Conservation (phyloP, 352 stramenopile genomes). For the Globisporangium mamillatum region DNA sequence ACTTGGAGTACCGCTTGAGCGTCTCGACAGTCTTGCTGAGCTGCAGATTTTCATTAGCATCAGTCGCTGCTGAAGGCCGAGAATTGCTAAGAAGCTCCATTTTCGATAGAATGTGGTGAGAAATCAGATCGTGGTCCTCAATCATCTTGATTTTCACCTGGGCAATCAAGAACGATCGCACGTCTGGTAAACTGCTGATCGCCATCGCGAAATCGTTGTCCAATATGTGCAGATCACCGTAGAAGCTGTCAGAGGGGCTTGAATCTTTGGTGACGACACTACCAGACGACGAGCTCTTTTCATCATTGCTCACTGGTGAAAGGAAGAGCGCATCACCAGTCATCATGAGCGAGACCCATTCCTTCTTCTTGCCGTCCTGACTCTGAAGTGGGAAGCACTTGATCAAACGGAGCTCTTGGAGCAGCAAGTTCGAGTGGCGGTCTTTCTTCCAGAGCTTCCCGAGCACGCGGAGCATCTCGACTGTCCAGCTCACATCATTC, state of each 20-base stretch:
- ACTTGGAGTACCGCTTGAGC: conserved; percentile 30
- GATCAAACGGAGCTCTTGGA: conserved; percentile 68
- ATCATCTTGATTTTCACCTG: conserved; percentile 61
- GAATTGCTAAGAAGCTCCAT: conserved; percentile 18
- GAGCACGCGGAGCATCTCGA: conserved; percentile 45
- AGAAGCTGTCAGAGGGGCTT: conserved; percentile 27
- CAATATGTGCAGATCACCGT: conserved; percentile 39
- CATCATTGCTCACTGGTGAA: neutral
- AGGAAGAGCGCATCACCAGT: conserved; percentile 34
- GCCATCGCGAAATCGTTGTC: conserved; percentile 34
- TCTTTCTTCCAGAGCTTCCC: conserved; percentile 59
- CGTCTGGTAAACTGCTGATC: conserved; percentile 25
- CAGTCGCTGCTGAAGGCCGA: neutral
- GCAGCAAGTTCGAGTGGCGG: conserved; percentile 37
- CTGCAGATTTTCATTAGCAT: neutral
- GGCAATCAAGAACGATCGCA: conserved; percentile 49
- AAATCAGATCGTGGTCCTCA: conserved; percentile 70
- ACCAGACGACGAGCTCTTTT: conserved; percentile 10
- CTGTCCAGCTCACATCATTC: conserved; percentile 37
- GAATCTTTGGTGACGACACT: neutral
- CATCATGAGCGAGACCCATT: conserved; percentile 48
- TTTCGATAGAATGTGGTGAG: conserved; percentile 54
- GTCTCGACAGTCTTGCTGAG: neutral
- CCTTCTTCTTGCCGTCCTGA: conserved; percentile 6
- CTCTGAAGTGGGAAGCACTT: conserved; percentile 64